Conservation (phyloP, 1,139 yeast genomes). For the Pneumocystis wakefieldiae region DNA sequence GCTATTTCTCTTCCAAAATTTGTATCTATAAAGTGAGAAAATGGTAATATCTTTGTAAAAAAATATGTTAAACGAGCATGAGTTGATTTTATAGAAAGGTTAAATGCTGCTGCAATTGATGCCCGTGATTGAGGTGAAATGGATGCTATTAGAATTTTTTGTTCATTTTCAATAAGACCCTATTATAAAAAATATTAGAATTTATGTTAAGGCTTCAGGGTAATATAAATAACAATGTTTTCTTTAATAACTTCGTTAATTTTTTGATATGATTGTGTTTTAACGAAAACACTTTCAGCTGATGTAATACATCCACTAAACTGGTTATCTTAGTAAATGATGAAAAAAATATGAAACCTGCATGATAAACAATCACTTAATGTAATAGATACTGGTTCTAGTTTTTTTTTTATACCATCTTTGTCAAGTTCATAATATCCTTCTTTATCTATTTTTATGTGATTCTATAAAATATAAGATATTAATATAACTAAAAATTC, state of each 20-base stretch:
- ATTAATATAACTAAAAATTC: neutral
- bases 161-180: slow-evolving; percentile 15
- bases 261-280: slow-evolving; percentile 78
- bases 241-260: slow-evolving; percentile 37
- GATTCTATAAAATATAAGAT: slow-evolving; percentile 15
- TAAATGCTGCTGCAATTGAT: slow-evolving; percentile 59
- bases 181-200: neutral
- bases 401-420: slow-evolving; percentile 32
- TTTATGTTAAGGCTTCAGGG: neutral
- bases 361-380: slow-evolving; percentile 91
- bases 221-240: slow-evolving; percentile 2
- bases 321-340: neutral
- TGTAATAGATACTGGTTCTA: slow-evolving; percentile 76
- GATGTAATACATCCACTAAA: slow-evolving; percentile 86
- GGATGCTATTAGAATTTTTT: slow-evolving; percentile 50
- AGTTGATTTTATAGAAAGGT: slow-evolving; percentile 36
- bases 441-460: slow-evolving; percentile 54
- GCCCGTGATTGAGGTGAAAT: slow-evolving; percentile 78
- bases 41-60: slow-evolving; percentile 48
- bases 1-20: slow-evolving; percentile 67
- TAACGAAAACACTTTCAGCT: slow-evolving; percentile 83
- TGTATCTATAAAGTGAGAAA: slow-evolving; percentile 65
- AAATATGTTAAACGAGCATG: slow-evolving; percentile 49
- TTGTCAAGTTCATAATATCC: slow-evolving; percentile 37
- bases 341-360: neutral